These are phyloP conservation scores for Fusarium phyllophilum DNA, from an alignment of 2,329 filamentous ascomycete genomes.

Conservation along the genomic window DNA sequence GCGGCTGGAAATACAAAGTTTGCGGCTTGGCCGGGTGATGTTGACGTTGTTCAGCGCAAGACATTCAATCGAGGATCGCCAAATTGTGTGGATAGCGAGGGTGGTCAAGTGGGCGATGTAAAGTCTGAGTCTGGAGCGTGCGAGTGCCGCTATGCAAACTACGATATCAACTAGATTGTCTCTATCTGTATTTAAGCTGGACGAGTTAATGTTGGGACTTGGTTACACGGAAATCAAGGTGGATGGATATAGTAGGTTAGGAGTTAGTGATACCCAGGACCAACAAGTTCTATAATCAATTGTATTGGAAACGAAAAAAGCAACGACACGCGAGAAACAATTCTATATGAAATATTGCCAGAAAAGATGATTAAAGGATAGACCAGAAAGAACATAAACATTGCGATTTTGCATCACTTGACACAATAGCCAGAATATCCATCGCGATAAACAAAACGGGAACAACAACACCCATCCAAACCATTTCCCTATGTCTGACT, in stretches of 20 bases:
- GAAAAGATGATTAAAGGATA: not conserved
- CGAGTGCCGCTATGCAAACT: slow-evolving; percentile 53
- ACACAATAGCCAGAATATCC: not conserved
- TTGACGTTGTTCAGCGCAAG: slow-evolving; percentile 64
- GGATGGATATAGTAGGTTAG: not conserved
- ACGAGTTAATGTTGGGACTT: not conserved
- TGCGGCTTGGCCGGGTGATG: slow-evolving; percentile 66
- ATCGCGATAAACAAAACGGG: not conserved
- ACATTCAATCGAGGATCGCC: slow-evolving; percentile 56
- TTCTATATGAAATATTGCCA: not conserved
- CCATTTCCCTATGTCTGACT: not conserved
- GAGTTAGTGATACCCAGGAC: slow-evolving; percentile 39
- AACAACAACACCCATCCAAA: not conserved
- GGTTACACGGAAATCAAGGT: not conserved
- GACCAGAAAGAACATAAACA: not conserved
- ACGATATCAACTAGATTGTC: slow-evolving; percentile 26
- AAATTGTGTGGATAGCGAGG: slow-evolving; percentile 59
- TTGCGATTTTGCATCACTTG: slow-evolving; percentile 6
- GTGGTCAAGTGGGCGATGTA: slow-evolving; percentile 51
- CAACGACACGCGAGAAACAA: not conserved
- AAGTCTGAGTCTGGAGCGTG: slow-evolving; percentile 51
- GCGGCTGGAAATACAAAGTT: slow-evolving; percentile 42
- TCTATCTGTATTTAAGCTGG: not conserved
- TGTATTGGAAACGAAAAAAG: slow-evolving; percentile 8
- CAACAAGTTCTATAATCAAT: slow-evolving; percentile 19